Percentiles rank a stretch among this genome's conserved stretches.
Conservation (phyloP, 176 grass and related monocot species). For the Lolium multiflorum region DNA sequence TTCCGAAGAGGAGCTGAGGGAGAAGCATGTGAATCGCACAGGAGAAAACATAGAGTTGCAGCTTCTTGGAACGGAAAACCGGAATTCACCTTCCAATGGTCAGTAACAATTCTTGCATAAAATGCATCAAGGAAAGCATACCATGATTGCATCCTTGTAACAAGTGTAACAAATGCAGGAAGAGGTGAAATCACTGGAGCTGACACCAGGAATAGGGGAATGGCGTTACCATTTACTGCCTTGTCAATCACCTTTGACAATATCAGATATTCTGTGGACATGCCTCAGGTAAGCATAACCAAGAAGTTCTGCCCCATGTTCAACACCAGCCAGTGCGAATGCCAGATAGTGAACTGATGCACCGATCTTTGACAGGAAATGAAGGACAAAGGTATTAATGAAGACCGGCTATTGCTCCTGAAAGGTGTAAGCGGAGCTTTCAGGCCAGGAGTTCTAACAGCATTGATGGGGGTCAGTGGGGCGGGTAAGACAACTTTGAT, state of each 20-base stretch:
- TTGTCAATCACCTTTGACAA: constrained; percentile 79
- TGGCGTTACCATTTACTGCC: constrained; percentile 86
- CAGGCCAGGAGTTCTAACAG: constrained; percentile 92
- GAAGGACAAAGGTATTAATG: constrained; percentile 72
- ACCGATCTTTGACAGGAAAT: constrained; percentile 72
- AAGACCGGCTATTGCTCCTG: constrained; percentile 70
- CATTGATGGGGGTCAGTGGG: constrained; percentile 94
- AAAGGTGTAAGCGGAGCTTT: constrained; percentile 93
- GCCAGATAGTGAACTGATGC: constrained; percentile 18
- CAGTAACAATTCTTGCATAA: constrained; percentile 23
- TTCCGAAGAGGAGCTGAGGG: constrained; percentile 81
- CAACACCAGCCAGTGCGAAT: not conserved
- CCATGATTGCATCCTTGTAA: constrained; percentile 11
- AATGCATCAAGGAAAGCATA: constrained; percentile 3
- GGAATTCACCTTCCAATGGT: constrained; percentile 50
- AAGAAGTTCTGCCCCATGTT: not conserved
- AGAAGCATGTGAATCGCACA: constrained; percentile 82
- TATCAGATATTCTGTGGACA: constrained; percentile 89
- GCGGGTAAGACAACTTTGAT: constrained; percentile 95
- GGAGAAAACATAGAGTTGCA: constrained; percentile 66
- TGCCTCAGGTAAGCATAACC: constrained; percentile 75
- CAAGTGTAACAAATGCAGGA: constrained; percentile 58
- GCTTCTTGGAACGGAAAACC: constrained; percentile 36
- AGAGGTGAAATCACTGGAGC: constrained; percentile 54
- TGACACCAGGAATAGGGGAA: constrained; percentile 71